These are phyloP conservation scores for Guillardia theta DNA, from an alignment of 78 protist species.

Conservation along the genomic window DNA sequence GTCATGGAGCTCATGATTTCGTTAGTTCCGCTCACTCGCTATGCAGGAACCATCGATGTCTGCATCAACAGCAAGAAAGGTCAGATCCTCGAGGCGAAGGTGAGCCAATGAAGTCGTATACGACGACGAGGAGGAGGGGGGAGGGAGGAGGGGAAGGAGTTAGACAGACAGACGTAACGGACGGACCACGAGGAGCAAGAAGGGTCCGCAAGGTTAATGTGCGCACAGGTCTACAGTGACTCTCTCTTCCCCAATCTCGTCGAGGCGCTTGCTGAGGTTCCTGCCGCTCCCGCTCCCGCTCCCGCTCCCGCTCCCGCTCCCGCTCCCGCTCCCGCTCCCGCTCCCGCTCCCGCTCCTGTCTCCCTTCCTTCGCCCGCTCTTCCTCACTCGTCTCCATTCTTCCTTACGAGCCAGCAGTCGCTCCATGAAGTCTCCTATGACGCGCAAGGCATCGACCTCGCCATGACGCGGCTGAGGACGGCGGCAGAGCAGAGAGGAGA, in stretches of 20 bases:
- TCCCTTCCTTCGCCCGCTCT: not conserved
- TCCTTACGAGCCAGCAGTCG: not conserved
- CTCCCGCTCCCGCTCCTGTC: not conserved
- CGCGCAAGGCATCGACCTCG: not conserved
- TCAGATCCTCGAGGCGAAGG: constrained; percentile 25
- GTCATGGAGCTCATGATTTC: too few relatives aligned
- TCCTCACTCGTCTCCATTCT: not conserved
- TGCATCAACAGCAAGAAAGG: not conserved
- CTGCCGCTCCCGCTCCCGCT: not conserved
- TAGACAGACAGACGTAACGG: too few relatives aligned
- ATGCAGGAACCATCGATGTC: not conserved
- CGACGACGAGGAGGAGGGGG: too few relatives aligned
- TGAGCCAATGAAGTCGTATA: too few relatives aligned
- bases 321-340: not conserved
- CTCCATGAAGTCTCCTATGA: not conserved
- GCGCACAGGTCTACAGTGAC: not conserved
- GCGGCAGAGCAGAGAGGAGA: not conserved
- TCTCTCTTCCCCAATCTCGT: not conserved
- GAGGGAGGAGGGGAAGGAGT: too few relatives aligned
- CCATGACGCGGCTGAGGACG: not conserved
- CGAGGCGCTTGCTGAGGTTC: not conserved
- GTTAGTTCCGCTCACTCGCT: too few relatives aligned
- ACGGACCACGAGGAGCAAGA: too few relatives aligned
- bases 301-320: not conserved
- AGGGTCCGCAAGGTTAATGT: not conserved